These are phyloP conservation scores for Neurospora pannonica DNA, from an alignment of 495 filamentous ascomycete genomes.

Conservation along the genomic window DNA sequence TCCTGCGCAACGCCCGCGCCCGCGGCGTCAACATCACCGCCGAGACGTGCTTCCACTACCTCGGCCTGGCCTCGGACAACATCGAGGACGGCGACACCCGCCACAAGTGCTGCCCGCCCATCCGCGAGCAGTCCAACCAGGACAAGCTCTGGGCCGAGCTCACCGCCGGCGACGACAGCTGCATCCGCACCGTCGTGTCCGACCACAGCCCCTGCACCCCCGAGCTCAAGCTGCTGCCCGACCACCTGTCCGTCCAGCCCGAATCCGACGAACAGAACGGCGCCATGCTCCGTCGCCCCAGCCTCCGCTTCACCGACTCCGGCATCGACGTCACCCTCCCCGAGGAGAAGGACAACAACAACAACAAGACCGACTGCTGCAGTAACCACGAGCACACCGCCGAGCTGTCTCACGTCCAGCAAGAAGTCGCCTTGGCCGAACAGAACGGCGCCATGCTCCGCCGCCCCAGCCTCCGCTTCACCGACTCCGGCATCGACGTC, in stretches of 20 bases:
- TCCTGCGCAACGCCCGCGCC: conserved; percentile 72
- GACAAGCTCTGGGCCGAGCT: conserved; percentile 84
- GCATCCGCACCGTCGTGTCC: conserved; percentile 90
- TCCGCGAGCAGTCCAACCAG: conserved; percentile 75
- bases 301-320: conserved; percentile 31
- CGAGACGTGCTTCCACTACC: conserved; percentile 97
- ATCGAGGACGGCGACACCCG: conserved; percentile 84
- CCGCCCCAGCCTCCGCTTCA: conserved; percentile 17
- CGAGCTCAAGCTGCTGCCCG: conserved; percentile 79
- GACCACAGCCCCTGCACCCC: conserved; percentile 97
- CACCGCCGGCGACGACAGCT: conserved; percentile 50
- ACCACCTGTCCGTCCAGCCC: conserved; percentile 38
- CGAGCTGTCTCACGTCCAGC: neutral
- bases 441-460: conserved; percentile 12
- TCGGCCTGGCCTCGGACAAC: conserved; percentile 79
- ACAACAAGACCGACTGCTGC: neutral
- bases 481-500: conserved; percentile 40
- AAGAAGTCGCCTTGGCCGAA: neutral
- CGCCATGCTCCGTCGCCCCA: conserved; percentile 12
- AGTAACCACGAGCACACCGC: neutral
- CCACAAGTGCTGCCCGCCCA: conserved; percentile 97
- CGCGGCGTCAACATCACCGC: conserved; percentile 83
- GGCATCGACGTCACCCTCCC: conserved; percentile 35
- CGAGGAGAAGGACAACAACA: conserved; percentile 5
- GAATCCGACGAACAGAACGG: conserved; percentile 7